These are phyloP conservation scores for Lolium rigidum DNA, from an alignment of 176 grass and related monocot species.

Conservation along the genomic window DNA sequence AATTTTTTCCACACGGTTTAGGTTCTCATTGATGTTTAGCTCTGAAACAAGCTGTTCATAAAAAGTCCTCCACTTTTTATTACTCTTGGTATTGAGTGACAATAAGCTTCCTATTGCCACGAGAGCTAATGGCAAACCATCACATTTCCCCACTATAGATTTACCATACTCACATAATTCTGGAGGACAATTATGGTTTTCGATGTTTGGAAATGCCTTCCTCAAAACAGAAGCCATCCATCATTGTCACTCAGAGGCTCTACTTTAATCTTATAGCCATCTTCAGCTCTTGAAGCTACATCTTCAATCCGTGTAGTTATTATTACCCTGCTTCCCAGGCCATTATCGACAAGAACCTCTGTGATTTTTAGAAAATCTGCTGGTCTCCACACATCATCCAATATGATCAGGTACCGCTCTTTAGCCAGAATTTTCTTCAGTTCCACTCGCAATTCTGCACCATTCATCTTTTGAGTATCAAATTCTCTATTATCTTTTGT, in stretches of 20 bases:
- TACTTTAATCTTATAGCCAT: constrained; percentile 35
- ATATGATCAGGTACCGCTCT: neutral
- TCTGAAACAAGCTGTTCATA: constrained; percentile 55
- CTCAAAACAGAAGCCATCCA: constrained; percentile 52
- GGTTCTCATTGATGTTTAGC: constrained; percentile 43
- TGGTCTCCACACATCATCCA: neutral
- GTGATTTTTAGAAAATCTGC: neutral
- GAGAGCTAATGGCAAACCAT: constrained; percentile 60
- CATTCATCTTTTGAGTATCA: neutral
- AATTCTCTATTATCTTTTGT: neutral
- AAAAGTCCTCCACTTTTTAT: constrained; percentile 41
- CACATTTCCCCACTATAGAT: constrained; percentile 53
- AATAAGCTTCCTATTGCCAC: constrained; percentile 51
- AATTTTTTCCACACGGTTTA: constrained; percentile 51
- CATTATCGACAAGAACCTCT: neutral
- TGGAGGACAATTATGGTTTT: constrained; percentile 33
- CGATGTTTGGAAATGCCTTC: constrained; percentile 44
- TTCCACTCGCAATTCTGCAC: neutral
- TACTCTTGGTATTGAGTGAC: neutral
- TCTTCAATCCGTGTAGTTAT: constrained; percentile 41
- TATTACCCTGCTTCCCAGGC: constrained; percentile 39
- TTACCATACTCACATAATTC: constrained; percentile 31
- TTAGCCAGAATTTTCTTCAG: neutral
- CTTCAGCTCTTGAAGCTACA: constrained; percentile 45
- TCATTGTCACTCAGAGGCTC: constrained; percentile 23